These are phyloP conservation scores for Clavulina sp. DNA, from an alignment of 768 basidiomycete genomes.

Conservation along the genomic window DNA sequence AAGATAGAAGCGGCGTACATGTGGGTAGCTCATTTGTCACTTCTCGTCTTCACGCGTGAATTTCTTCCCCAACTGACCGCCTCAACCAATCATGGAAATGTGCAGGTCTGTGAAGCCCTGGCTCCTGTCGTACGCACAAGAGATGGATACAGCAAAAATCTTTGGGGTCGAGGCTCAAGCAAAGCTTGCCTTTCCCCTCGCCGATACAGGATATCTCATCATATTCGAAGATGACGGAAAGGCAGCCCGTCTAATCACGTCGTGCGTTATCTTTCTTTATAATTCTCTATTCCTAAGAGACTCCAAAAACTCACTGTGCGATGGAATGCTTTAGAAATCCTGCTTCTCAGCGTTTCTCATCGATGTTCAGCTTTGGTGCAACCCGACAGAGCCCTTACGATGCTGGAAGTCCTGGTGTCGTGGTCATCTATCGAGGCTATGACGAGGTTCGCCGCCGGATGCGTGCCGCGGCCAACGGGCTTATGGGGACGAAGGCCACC, in stretches of 20 bases:
- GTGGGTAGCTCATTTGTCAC: constrained; percentile 7
- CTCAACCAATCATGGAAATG: too few relatives aligned
- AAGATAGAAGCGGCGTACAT: constrained; percentile 23
- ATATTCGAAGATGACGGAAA: constrained; percentile 24
- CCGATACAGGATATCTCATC: constrained; percentile 14
- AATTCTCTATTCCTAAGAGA: neutral
- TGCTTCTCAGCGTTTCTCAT: neutral
- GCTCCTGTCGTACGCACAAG: constrained; percentile 21
- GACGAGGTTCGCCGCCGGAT: constrained; percentile 15
- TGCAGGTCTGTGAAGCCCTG: constrained; percentile 21
- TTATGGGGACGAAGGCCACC: too few relatives aligned
- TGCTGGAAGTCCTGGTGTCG: constrained; percentile 13
- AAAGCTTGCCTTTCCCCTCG: constrained; percentile 21
- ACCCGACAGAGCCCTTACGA: neutral
- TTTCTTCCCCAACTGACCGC: neutral
- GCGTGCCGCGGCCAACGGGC: too few relatives aligned
- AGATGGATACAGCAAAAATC: constrained; percentile 22
- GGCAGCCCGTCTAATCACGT: constrained; percentile 21
- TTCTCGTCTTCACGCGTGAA: neutral
- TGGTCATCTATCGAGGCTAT: constrained; percentile 23
- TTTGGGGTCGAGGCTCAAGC: constrained; percentile 22
- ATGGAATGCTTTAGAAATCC: neutral
- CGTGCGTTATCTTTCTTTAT: constrained; percentile 9
- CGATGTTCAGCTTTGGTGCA: too few relatives aligned
- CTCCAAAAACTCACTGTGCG: too few relatives aligned